Evolutionary conservation across 1,284 basidiomycete species (phyloP), one percentile per base, ranked within the genome.

Genomic region (Hymenochaete sp.): DNA sequence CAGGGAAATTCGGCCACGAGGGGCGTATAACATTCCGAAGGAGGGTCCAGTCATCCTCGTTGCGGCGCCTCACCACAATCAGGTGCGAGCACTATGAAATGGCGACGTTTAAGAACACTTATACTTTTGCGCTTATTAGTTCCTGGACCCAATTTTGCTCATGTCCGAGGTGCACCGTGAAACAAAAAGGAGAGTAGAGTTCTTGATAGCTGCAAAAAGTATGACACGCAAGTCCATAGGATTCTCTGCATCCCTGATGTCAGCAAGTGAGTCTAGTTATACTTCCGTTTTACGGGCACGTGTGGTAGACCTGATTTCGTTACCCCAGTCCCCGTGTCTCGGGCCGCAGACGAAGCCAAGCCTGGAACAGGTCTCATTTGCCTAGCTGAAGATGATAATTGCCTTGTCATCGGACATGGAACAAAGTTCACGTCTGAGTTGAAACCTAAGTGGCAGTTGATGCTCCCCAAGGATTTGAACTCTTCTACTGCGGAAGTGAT

Each of bases 41-140:
- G 77, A 90, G 52, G 96, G 93, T 0, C 90, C 96, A 5, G 79
- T 98, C 54, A 93, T 99, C 58, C 97, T 99, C 66, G 95, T 96
- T 42, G 92, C 78, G 39, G 96, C 92, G 10, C 96, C 96, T 14
- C 96, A 99, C 66, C 85, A 89, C 60, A 99, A 98, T 63, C 92
- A 95, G 68, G 90, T 82, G 58, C 47, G 70, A 62, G 35, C 38
- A 38, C 45, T 40, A 45, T 33, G 27, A 31, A 31, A 16, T 44
- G 44, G 7, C 38, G 33, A 42, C 24, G 53, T 43, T 27, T 28
- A 48, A 41, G 32, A 31, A 3, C 5, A 6, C 19, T 16, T 24
- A 6, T 13, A 21, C 10, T 33, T 39, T 18, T 16, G 29, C 19
- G 8, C 11, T 25, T 13, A 45, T 14, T 53, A 98, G 88, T 98